Percentiles rank a stretch among this genome's conserved stretches.
phyloP scores from a whole-genome alignment of 805 yeast species.

The Ogataea methanolica region DNA sequence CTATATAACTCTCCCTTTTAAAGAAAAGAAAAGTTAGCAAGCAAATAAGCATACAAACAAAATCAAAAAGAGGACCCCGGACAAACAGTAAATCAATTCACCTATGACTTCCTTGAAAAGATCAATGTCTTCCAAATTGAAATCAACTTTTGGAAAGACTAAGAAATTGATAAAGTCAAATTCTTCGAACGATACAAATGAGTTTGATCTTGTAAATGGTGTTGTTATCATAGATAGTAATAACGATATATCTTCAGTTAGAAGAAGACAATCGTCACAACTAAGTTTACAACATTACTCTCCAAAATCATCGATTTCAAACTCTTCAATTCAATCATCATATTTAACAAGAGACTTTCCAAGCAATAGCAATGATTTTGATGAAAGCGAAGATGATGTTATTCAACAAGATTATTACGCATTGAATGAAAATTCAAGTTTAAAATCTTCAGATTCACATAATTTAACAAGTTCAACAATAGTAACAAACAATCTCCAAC shows the following conservation, averaged over 20 bases:
- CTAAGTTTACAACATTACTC: background rate
- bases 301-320: constrained; percentile 2
- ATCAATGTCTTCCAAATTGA: constrained; percentile 10
- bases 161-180: constrained; percentile 4
- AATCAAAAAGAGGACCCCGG: too few species aligned
- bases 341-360: background rate
- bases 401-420: background rate
- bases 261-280: background rate
- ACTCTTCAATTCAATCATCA: background rate
- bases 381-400: background rate
- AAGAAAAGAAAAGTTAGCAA: too few species aligned
- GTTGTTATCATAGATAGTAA: background rate
- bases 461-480: background rate
- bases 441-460: background rate
- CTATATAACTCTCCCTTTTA: too few species aligned
- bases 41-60: too few species aligned
- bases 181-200: background rate
- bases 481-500: background rate
- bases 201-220: too few species aligned
- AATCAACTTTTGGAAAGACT: constrained; percentile 7
- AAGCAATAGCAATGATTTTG: background rate
- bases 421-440: background rate
- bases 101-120: constrained; percentile 7
- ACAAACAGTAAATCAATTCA: too few species aligned
- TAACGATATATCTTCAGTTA: background rate